Conservation (phyloP, 306 rosid species). For the Vigna nakashimae region DNA sequence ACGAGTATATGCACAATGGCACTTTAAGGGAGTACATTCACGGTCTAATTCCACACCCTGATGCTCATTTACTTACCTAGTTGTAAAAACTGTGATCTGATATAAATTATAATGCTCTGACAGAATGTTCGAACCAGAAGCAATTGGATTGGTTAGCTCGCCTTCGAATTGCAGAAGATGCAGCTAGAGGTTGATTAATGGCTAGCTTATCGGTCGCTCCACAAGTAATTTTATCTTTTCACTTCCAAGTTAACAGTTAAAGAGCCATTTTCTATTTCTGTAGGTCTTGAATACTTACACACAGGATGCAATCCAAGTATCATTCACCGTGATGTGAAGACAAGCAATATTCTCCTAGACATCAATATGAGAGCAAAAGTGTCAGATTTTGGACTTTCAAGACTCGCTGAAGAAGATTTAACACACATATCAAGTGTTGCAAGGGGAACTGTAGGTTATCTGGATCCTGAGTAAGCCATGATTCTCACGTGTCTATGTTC, state of each 20-base stretch:
- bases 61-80: slow-evolving; percentile 28
- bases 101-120: slow-evolving; percentile 40
- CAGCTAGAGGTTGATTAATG: slow-evolving; percentile 65
- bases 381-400: slow-evolving; percentile 93
- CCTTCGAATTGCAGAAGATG: slow-evolving; percentile 90
- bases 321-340: slow-evolving; percentile 93
- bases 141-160: slow-evolving; percentile 85
- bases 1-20: slow-evolving; percentile 97
- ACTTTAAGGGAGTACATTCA: slow-evolving; percentile 88
- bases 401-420: slow-evolving; percentile 92
- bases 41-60: slow-evolving; percentile 56
- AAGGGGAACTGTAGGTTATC: slow-evolving; percentile 91
- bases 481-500: slow-evolving; percentile 10
- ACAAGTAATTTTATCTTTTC: too few relatives aligned
- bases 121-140: slow-evolving; percentile 65
- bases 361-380: slow-evolving; percentile 98
- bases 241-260: too few relatives aligned
- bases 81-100: slow-evolving; percentile 26
- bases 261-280: too few relatives aligned
- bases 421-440: slow-evolving; percentile 95
- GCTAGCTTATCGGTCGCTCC: too few relatives aligned
- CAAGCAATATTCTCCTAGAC: slow-evolving; percentile 93
- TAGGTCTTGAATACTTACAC: slow-evolving; percentile 87
- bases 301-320: slow-evolving; percentile 98
- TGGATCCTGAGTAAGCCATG: slow-evolving; percentile 93